Conservation (phyloP, 441 rosid species). For the Pelargonium cotyledonis region DNA sequence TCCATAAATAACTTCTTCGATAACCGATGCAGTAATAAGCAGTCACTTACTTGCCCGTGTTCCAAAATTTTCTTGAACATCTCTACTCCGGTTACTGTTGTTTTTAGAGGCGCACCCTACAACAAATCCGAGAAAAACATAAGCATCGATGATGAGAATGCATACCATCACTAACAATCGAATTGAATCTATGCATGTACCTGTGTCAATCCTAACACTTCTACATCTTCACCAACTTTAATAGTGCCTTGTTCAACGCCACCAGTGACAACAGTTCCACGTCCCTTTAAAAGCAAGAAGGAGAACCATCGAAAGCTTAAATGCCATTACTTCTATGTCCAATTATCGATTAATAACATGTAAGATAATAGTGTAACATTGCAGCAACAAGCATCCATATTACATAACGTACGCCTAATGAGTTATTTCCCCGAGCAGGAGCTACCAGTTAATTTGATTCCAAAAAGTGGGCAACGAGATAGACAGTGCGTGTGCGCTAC, state of each 20-base stretch:
- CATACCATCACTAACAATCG: neutral
- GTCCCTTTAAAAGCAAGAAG: neutral
- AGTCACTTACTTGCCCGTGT: conserved; percentile 46
- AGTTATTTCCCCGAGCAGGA: too few relatives aligned
- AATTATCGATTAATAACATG: neutral
- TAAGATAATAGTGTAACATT: neutral
- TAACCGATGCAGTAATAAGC: neutral
- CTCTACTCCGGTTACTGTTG: conserved; percentile 44
- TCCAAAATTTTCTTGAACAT: conserved; percentile 5
- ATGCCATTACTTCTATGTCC: neutral
- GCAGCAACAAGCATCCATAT: too few relatives aligned
- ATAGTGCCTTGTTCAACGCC: conserved; percentile 16
- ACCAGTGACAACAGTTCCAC: neutral
- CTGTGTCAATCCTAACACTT: conserved; percentile 1
- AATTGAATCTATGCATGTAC: neutral
- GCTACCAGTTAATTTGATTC: too few relatives aligned
- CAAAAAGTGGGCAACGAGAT: neutral
- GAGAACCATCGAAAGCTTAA: neutral
- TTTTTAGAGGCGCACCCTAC: neutral
- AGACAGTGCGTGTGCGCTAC: conserved; percentile 24
- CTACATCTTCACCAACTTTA: conserved; percentile 1
- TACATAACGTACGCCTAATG: too few relatives aligned
- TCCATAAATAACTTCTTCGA: too few relatives aligned
- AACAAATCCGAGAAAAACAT: neutral
- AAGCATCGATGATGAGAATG: neutral